These are phyloP conservation scores for Globisporangium uncinulatum DNA, from an alignment of 352 stramenopile species.

Conservation along the genomic window DNA sequence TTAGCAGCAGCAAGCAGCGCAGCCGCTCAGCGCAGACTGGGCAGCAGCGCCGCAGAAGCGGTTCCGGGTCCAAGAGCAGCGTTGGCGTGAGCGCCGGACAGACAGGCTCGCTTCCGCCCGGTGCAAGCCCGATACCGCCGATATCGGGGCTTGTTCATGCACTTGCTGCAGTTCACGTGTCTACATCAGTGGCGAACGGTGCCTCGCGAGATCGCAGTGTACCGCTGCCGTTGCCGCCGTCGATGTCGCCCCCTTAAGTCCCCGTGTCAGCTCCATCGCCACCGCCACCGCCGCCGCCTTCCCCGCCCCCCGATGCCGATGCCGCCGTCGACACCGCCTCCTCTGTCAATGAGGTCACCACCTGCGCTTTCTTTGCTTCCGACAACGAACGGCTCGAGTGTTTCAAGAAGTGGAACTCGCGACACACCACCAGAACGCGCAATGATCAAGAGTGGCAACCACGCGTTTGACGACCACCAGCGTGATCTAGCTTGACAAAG, in stretches of 20 bases:
- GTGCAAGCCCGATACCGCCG: too few species aligned
- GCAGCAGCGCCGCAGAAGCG: conserved; percentile 7
- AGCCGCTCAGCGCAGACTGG: conserved; percentile 4
- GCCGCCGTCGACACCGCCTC: conserved; percentile 9
- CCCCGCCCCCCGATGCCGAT: background rate
- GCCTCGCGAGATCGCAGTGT: conserved; percentile 11
- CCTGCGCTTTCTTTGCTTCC: background rate
- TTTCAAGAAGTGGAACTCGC: too few species aligned
- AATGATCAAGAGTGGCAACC: too few species aligned
- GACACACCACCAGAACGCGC: too few species aligned
- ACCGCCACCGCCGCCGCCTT: conserved; percentile 13
- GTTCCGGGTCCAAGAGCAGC: conserved; percentile 12
- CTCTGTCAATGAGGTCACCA: conserved; percentile 1
- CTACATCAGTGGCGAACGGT: too few species aligned
- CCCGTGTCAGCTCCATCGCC: conserved; percentile 5
- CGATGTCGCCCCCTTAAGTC: conserved; percentile 17
- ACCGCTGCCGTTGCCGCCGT: conserved; percentile 15
- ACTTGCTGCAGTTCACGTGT: too few species aligned
- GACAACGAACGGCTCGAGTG: too few species aligned
- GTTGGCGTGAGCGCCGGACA: too few species aligned
- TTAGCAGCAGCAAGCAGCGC: conserved; percentile 18
- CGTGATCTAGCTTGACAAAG: too few species aligned
- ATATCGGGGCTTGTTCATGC: too few species aligned
- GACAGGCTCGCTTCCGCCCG: too few species aligned
- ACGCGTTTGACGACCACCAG: too few species aligned